Conservation (phyloP, 1,284 basidiomycete species). For the Trametes polyzona region DNA sequence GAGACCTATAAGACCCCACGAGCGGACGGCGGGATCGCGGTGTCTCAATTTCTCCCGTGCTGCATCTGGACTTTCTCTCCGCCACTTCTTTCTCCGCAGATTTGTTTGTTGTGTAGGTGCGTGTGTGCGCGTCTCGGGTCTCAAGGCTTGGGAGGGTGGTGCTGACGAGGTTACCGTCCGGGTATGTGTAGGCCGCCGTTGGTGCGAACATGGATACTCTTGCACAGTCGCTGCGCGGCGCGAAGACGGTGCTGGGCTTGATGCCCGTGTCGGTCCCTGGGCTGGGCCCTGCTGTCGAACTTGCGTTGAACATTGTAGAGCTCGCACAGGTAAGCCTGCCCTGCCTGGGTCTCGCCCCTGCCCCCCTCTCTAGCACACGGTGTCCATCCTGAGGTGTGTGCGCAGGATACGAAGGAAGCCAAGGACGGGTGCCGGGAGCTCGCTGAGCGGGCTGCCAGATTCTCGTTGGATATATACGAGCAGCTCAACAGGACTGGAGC, state of each 20-base stretch:
- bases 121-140: background rate
- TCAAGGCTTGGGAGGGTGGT: background rate
- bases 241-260: background rate
- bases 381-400: background rate
- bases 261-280: slow-evolving; percentile 7
- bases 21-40: background rate
- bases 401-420: background rate
- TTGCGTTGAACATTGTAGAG: slow-evolving; percentile 3
- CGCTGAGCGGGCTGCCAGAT: background rate
- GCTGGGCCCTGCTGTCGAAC: slow-evolving; percentile 1
- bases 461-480: slow-evolving; percentile 1
- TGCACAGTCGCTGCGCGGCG: background rate
- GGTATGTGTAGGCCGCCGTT: background rate
- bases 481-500: background rate
- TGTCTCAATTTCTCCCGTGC: slow-evolving; percentile 1
- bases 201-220: slow-evolving; percentile 3
- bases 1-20: slow-evolving; percentile 2
- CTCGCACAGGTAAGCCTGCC: slow-evolving; percentile 1
- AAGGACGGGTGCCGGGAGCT: background rate
- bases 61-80: slow-evolving; percentile 1
- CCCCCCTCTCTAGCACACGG: too few relatives aligned
- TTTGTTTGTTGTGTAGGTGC: slow-evolving; percentile 1
- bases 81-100: slow-evolving; percentile 10
- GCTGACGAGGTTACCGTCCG: background rate
- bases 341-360: background rate